Evolutionary conservation across 2,329 filamentous ascomycete species (phyloP).

Genomic region (Venturia nashicola): DNA sequence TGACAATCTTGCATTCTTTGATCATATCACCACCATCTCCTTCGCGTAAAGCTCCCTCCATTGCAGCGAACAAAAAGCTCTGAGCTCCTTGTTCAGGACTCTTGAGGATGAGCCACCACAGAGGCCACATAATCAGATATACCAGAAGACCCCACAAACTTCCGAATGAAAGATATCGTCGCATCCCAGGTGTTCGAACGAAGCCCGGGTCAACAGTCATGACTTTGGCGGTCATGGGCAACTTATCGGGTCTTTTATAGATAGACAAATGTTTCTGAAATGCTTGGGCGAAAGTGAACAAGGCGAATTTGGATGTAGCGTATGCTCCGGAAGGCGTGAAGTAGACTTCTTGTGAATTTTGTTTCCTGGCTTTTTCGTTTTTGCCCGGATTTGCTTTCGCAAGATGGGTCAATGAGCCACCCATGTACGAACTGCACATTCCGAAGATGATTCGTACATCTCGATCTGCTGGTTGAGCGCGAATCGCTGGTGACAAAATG

Average conservation of each 20-base stretch:
- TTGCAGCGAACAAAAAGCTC: constrained; percentile 70
- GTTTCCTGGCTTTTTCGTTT: constrained; percentile 11
- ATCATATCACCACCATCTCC: constrained; percentile 61
- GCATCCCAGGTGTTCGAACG: constrained; percentile 73
- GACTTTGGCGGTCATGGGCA: constrained; percentile 72
- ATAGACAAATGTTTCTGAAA: constrained; percentile 86
- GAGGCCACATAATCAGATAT: constrained; percentile 65
- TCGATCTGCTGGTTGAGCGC: constrained; percentile 83
- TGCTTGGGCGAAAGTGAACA: constrained; percentile 79
- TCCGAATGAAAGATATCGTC: constrained; percentile 76
- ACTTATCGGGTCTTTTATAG: constrained; percentile 71
- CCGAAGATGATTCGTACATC: constrained; percentile 82
- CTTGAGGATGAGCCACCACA: constrained; percentile 84
- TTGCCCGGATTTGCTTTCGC: constrained; percentile 34
- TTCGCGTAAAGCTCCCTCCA: constrained; percentile 61
- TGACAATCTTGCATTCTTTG: constrained; percentile 77
- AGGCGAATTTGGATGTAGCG: constrained; percentile 49
- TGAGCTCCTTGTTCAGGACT: constrained; percentile 74
- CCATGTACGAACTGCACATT: constrained; percentile 81
- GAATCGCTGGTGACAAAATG: constrained; percentile 79
- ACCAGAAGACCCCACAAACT: constrained; percentile 65
- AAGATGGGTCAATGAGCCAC: constrained; percentile 47
- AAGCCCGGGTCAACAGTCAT: constrained; percentile 80
- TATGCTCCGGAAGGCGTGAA: constrained; percentile 35
- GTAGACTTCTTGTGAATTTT: constrained; percentile 15